Base-by-base conservation (phyloP, 2,329 filamentous ascomycete genomes). In the Dothidotthia symphoricarpi region DNA sequence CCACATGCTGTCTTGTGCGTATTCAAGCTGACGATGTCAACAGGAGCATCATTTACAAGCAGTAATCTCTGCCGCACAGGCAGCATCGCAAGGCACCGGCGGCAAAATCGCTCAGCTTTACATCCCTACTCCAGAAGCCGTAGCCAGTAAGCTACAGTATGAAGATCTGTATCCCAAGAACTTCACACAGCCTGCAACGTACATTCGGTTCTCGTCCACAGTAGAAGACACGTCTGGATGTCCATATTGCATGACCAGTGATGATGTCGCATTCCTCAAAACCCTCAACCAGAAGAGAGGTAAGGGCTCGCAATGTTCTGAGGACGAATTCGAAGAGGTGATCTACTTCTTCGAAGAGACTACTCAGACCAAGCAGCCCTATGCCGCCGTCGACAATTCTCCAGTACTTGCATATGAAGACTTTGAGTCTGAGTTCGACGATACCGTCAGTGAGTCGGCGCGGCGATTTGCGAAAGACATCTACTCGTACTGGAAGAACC, bases 161-260 rank as follows among this genome's bases (percentile, higher is more conserved):
- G 88, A 94, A 69, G 80, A 85, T 59, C 79, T 96, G 56, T 97
- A 97, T 65, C 80, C 85, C 33, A 81, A 80, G 50, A 74, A 75
- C 41, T 96, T 91, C 70, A 79, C 83, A 59, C 85, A 94, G 67
- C 89, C 93, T 35, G 82, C 84, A 45, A 93, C 90, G 45, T 97
- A 97, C 70, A 95, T 98, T 65, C 88, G 91, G 51, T 97, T 95
- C 72, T 97, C 93, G 49, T 91, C 95, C 53, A 98, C 93, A 3
- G 91, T 98, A 45, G 93, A 98, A 71, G 93, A 98, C 69, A 95
- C 86, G 58, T 85, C 88, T 61, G 86, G 87, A 58, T 86, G 85
- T 64, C 81, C 84, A 57, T 98, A 98, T 82, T 89, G 95, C 71
- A 91, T 97, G 86, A 90, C 83, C 17, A 83, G 85, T 51, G 88